Evolutionary conservation across 441 rosid species (phyloP).

Genomic region (Pelargonium myrrhifolium): DNA sequence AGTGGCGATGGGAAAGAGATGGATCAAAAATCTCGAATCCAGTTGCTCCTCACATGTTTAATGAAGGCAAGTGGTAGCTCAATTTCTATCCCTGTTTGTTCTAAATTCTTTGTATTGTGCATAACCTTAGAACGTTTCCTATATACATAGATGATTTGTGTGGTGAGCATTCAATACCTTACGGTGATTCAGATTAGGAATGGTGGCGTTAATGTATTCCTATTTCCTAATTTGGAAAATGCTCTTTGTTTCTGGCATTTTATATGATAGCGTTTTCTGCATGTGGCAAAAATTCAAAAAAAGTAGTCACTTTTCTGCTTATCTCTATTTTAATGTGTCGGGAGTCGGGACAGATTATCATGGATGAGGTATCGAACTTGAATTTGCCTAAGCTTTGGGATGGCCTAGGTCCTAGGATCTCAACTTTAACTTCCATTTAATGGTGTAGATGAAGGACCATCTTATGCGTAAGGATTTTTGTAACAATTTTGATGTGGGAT

Average conservation of each 20-base stretch:
- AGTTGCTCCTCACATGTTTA: slow-evolving; percentile 38
- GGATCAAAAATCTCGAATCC: slow-evolving; percentile 50
- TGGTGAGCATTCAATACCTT: neutral
- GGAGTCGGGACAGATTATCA: no score
- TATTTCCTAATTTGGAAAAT: neutral
- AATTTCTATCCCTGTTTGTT: neutral
- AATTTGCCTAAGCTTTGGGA: no score
- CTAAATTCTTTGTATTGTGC: neutral
- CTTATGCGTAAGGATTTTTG: neutral
- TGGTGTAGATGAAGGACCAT: neutral
- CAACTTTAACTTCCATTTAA: no score
- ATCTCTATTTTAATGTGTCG: no score
- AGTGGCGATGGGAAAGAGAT: slow-evolving; percentile 76
- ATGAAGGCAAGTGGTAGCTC: slow-evolving; percentile 41
- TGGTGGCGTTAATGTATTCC: neutral
- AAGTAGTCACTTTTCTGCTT: no score
- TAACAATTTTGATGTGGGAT: neutral
- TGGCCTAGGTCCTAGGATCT: no score
- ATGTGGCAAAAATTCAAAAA: no score
- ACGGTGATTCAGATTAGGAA: neutral
- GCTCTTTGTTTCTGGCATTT: neutral
- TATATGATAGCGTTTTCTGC: no score
- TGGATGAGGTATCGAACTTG: no score
- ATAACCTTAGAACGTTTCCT: neutral
- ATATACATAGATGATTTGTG: neutral